A percentile compares a stretch with the other conserved stretches of the same genome.
Evolutionary conservation across 371 early-diverging fungal genomes (phyloP).

Genomic region (Mucor piriformis): DNA sequence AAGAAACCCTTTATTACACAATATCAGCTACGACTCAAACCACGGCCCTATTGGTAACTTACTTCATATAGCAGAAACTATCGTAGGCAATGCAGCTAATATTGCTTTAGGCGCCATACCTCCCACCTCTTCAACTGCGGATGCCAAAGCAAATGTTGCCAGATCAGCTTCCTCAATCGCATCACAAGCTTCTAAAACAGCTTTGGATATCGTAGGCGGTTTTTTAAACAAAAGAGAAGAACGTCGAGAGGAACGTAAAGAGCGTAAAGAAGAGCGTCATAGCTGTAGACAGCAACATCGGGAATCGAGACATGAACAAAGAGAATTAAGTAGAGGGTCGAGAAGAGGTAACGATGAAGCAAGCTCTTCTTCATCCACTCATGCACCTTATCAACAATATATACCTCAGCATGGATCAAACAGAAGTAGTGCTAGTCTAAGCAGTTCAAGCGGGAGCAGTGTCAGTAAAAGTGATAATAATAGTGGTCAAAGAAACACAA

Average conservation of each 20-base stretch:
- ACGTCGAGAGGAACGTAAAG: not conserved
- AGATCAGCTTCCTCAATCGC: not conserved
- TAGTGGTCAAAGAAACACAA: no score
- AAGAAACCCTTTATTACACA: not conserved
- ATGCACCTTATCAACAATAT: not conserved
- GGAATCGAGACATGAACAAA: not conserved
- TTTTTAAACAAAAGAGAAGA: not conserved
- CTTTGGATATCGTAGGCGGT: slow-evolving; percentile 2
- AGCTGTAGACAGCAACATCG: no score
- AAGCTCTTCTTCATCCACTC: not conserved
- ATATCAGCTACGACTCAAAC: not conserved
- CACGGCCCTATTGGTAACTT: slow-evolving; percentile 2
- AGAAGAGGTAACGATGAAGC: not conserved
- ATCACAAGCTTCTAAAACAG: not conserved
- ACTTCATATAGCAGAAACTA: not conserved
- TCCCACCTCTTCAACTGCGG: not conserved
- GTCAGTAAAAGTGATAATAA: not conserved
- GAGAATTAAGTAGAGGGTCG: not conserved
- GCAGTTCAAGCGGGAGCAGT: not conserved
- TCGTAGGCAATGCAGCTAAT: slow-evolving; percentile 1
- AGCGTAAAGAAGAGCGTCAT: not conserved
- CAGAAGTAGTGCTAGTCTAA: not conserved
- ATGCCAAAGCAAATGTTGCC: no score
- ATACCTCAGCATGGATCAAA: not conserved
- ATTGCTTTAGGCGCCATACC: not conserved